Evolutionary conservation across 148 eudicot genomes (phyloP).

Genomic region (Selenicereus undatus): DNA sequence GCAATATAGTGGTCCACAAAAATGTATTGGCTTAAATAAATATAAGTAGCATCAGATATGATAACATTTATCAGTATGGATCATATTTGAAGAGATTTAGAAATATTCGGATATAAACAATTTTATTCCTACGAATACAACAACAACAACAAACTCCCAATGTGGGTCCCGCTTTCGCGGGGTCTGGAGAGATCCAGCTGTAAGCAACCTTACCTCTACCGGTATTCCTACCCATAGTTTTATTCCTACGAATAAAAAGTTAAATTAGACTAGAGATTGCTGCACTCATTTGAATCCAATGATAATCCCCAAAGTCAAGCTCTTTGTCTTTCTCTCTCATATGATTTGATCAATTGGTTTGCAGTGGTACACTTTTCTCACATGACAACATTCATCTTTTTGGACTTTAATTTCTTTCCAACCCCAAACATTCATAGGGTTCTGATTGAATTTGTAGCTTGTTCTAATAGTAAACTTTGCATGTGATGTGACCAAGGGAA

Average conservation of each 20-base stretch:
- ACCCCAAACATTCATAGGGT: neutral
- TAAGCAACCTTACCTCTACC: no score
- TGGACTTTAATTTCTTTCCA: neutral
- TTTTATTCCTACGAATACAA: no score
- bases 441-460: conserved; percentile 21
- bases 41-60: neutral
- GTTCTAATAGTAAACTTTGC: neutral
- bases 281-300: conserved; percentile 15
- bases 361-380: conserved; percentile 16
- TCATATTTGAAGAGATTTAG: no score
- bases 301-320: conserved; percentile 13
- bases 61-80: neutral
- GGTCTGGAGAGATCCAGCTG: no score
- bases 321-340: no score
- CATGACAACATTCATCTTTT: conserved; percentile 25
- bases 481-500: conserved; percentile 8
- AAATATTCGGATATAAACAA: no score
- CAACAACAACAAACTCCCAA: no score
- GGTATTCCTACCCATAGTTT: no score
- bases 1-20: neutral
- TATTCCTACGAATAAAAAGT: no score
- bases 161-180: no score
- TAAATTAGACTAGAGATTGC: no score
- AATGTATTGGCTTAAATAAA: neutral
- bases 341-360: conserved; percentile 12